These are phyloP conservation scores for Rachicladosporium sp. DNA, from an alignment of 2,329 filamentous ascomycete genomes.

Conservation along the genomic window DNA sequence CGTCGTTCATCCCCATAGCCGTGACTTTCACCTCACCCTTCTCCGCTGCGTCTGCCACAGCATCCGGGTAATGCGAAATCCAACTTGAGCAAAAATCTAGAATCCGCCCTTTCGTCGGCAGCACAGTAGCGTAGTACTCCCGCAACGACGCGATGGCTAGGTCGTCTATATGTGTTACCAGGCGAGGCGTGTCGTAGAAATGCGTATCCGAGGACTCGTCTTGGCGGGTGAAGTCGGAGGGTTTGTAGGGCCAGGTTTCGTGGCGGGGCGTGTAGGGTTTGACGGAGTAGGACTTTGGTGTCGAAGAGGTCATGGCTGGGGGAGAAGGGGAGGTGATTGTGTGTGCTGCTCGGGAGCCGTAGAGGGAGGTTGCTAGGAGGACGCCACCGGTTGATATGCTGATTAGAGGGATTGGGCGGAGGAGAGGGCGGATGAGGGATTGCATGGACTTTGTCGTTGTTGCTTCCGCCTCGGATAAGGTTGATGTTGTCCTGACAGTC, in stretches of 20 bases:
- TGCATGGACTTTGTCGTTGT: not conserved
- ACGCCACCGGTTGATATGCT: slow-evolving; percentile 10
- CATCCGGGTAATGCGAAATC: slow-evolving; percentile 34
- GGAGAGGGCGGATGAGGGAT: slow-evolving; percentile 7
- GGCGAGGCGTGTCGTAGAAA: slow-evolving; percentile 34
- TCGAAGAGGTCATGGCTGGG: slow-evolving; percentile 4
- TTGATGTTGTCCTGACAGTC: too few relatives aligned
- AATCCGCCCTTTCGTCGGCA: slow-evolving; percentile 31
- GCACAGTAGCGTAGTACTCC: slow-evolving; percentile 33
- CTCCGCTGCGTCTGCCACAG: slow-evolving; percentile 20
- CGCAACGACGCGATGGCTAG: slow-evolving; percentile 33
- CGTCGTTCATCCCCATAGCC: slow-evolving; percentile 37
- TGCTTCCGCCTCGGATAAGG: too few relatives aligned
- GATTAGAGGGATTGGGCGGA: slow-evolving; percentile 11
- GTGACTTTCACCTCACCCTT: slow-evolving; percentile 28
- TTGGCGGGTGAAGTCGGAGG: slow-evolving; percentile 28
- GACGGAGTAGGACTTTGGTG: slow-evolving; percentile 10
- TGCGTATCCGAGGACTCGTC: slow-evolving; percentile 24
- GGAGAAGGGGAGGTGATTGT: slow-evolving; percentile 1
- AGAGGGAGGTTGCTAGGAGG: slow-evolving; percentile 8
- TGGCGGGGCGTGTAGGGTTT: slow-evolving; percentile 20
- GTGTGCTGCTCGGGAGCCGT: slow-evolving; percentile 2
- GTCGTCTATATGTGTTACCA: slow-evolving; percentile 44
- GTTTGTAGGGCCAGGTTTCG: slow-evolving; percentile 23
- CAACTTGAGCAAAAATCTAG: slow-evolving; percentile 41